Evolutionary conservation across 2,329 filamentous ascomycete genomes (phyloP), one percentile per base, ranked within the genome.

Genomic region (Penicillium rolfsii): DNA sequence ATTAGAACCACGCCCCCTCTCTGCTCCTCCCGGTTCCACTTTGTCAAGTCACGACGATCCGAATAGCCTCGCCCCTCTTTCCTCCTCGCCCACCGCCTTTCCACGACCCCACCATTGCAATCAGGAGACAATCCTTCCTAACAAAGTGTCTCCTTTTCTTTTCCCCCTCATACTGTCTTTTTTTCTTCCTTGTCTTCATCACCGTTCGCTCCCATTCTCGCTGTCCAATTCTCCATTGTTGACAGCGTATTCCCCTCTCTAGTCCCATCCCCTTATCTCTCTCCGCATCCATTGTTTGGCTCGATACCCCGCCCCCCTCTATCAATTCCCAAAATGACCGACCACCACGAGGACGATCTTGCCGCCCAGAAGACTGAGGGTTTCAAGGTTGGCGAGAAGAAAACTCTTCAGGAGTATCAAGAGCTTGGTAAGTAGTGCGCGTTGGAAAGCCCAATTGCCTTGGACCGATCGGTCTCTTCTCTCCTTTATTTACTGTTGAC

Each of bases 371-470:
- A 89, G 82, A 97, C 93, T 68, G 89, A 93, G 81, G 94, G 94
- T 77, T 98, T 97, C 89, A 97, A 96, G 87, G 90, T 97, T 76
- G 93, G 92, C 70, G 92, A 97, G 87, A 97, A 97, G 89, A 97
- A 98, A 87, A 96, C 91, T 71, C 85, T 99, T 74, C 91, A 94
- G 67, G 91, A 97, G 80, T 97, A 97, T 81, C 86, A 94, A 75
- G 85, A 97, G 78, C 90, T 99, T 81, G 95, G 93, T 96, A 83
- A 74, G 91, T 70, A n/a, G 2, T 46, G 52, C 22, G 5, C 41
- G 36, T 35, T 12, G 40, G 38, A 36, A 38, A 40, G 6, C 11
- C 19, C 36, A 28, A 45, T 45, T 33, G 55, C 50, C 48, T 22
- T 46, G 28, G 28, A 40, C 28, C 58, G 33, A 45, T 43, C 33